Base-by-base conservation (phyloP, 1,284 basidiomycete genomes). In the Ganoderma lucidum region DNA sequence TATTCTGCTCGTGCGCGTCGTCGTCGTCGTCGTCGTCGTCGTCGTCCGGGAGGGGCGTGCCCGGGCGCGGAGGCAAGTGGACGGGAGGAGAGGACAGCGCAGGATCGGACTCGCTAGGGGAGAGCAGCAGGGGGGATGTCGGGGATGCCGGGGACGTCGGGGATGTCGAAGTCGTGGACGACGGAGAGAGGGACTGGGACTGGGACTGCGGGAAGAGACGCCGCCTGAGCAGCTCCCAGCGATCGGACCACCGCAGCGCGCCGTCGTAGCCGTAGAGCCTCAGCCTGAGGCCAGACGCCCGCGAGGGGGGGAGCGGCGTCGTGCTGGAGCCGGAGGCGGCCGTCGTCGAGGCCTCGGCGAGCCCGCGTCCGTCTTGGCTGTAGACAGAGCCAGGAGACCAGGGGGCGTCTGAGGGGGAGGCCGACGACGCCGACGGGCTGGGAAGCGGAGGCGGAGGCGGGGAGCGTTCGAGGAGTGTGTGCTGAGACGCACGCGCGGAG, bases 371-470 rank as follows among this genome's bases (percentile, higher is more conserved):
- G 55, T 63, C 65, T 12, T 65, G 56, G 58, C 65, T 67, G 32
- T 69, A 69, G 30, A 60, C 45, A 8, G 67, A 69, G 28, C 35
- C 62, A 15, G 64, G 66, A 32, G 64, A 69, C 45, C 70, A 65
- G 19, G 68, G 51, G 41, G 39, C 41, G 28, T 63, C 37, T 15
- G 35, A 37, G 62, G 30, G 65, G 60, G 23, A 23, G 23, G 23
- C 23, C 23, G 23, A 23, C 23, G 23, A 23, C 23, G 55, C 39
- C 41, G 51, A 62, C 58, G 61, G 48, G 32, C 30, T 67, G 10
- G 51, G 60, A 30, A 23, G 37, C 23, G 51, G 30, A 37, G 62
- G 41, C 12, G 59, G n/a, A 8, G 23, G 23, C 23, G 23, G 23
- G 23, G 39, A 37, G 39, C 14, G 28, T 61, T 14, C 32, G 45